Conservation (phyloP, 345 rosid genomes). For the Reutealis trisperma region DNA sequence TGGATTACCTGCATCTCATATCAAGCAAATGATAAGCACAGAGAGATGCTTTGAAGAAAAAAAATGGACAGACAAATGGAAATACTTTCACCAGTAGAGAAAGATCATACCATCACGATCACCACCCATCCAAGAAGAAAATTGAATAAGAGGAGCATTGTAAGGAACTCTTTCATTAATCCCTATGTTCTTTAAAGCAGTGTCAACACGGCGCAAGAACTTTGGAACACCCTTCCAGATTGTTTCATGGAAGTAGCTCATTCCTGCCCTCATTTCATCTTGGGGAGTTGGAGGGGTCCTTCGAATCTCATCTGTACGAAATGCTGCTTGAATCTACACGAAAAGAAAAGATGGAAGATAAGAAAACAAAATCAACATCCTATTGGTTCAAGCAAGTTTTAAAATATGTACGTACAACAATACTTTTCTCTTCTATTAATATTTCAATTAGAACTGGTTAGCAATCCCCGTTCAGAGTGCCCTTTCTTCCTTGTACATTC, state of each 20-base stretch:
- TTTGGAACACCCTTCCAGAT: conserved; percentile 99
- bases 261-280: conserved; percentile 99
- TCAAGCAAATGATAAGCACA: not conserved
- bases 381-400: not conserved
- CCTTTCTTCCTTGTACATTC: not conserved
- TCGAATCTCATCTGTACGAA: conserved; percentile 97
- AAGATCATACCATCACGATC: conserved; percentile 87
- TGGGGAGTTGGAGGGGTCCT: conserved; percentile 98
- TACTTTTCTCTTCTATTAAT: too few relatives aligned
- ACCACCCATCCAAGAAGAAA: conserved; percentile 99
- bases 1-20: conserved; percentile 70
- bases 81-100: not conserved
- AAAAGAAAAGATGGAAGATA: too few relatives aligned
- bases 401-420: not conserved
- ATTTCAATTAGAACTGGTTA: too few relatives aligned
- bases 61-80: not conserved
- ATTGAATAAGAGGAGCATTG: conserved; percentile 96
- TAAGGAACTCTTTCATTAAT: conserved; percentile 91
- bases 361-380: not conserved
- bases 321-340: conserved; percentile 99
- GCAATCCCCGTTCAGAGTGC: too few relatives aligned
- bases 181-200: conserved; percentile 94
- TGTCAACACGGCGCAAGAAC: conserved; percentile 97
- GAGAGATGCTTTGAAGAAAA: not conserved
- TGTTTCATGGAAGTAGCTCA: conserved; percentile 99